A percentile compares a stretch with the other conserved stretches of the same genome.
phyloP scores from a whole-genome alignment of 2,329 filamentous ascomycete species.

The Colletotrichum neosansevieriae region DNA sequence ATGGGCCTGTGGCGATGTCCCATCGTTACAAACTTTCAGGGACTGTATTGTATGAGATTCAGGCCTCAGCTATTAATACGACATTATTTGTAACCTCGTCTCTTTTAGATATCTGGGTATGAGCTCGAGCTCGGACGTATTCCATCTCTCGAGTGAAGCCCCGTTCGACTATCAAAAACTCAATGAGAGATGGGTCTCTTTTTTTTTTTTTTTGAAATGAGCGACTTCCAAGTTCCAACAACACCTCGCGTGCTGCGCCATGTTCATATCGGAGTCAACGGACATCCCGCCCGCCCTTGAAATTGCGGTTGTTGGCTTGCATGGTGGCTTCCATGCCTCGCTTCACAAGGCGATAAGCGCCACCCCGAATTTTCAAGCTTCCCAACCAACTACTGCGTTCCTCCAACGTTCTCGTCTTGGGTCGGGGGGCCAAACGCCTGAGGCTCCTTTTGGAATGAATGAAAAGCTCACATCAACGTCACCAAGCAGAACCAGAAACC shows the following conservation, averaged over 20 bases:
- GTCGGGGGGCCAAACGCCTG: background rate
- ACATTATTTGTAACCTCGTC: slow-evolving; percentile 8
- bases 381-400: background rate
- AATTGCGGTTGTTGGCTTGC: slow-evolving; percentile 18
- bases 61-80: no score
- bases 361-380: background rate
- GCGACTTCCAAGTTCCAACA: background rate
- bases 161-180: slow-evolving; percentile 9
- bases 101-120: background rate
- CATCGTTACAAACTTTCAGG: no score
- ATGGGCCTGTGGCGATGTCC: no score
- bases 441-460: background rate
- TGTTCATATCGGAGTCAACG: background rate
- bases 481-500: background rate
- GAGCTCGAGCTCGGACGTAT: background rate
- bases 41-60: no score
- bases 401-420: slow-evolving; percentile 2
- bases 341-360: background rate
- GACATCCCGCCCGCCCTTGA: background rate
- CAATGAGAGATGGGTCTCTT: background rate
- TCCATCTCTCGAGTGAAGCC: background rate
- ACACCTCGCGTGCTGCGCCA: slow-evolving; percentile 12
- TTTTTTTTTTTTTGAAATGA: background rate
- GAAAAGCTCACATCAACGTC: background rate
- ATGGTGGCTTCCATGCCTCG: slow-evolving; percentile 18